Percentiles rank a stretch among this genome's conserved stretches.
Evolutionary conservation across 2,329 filamentous ascomycete genomes (phyloP).

Genomic region (Corynespora cassiicola): DNA sequence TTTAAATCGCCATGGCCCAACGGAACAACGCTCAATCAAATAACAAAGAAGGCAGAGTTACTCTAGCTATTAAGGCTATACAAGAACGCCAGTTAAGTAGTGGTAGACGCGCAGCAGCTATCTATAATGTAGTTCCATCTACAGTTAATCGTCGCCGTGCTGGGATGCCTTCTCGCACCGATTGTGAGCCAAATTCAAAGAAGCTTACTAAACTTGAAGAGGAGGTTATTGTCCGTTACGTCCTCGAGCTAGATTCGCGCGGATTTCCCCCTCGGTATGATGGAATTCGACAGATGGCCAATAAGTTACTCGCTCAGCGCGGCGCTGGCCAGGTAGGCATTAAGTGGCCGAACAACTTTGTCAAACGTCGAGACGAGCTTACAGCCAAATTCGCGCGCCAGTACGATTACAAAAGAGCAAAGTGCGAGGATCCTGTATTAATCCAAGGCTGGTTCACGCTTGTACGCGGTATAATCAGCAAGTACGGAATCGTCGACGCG

Average conservation of each 20-base stretch:
- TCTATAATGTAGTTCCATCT: conserved; percentile 7
- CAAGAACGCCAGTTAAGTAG: too few relatives aligned
- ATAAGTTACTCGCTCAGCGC: conserved; percentile 14
- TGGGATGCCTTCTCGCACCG: conserved; percentile 11
- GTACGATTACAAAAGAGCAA: too few relatives aligned
- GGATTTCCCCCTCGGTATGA: conserved; percentile 10
- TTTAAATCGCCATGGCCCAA: too few relatives aligned
- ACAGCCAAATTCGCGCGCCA: too few relatives aligned
- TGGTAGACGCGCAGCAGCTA: conserved; percentile 7
- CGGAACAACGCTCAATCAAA: too few relatives aligned
- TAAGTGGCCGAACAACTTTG: too few relatives aligned
- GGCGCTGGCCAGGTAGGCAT: conserved; percentile 5
- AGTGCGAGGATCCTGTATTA: conserved; percentile 15
- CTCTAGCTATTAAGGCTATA: too few relatives aligned
- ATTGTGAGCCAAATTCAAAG: conserved; percentile 19
- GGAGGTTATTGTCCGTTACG: conserved; percentile 16
- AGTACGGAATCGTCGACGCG: conserved; percentile 11
- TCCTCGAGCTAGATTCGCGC: conserved; percentile 13
- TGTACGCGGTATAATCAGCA: conserved; percentile 7
- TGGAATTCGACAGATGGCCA: conserved; percentile 13
- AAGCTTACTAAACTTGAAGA: conserved; percentile 19
- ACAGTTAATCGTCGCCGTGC: conserved; percentile 8
- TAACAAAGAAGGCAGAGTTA: too few relatives aligned
- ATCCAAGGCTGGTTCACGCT: conserved; percentile 13
- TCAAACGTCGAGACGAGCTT: too few relatives aligned